A percentile compares a stretch with the other conserved stretches of the same genome.
Evolutionary conservation across 2,329 filamentous ascomycete species (phyloP).

Genomic region (Trichoderma hamatum): DNA sequence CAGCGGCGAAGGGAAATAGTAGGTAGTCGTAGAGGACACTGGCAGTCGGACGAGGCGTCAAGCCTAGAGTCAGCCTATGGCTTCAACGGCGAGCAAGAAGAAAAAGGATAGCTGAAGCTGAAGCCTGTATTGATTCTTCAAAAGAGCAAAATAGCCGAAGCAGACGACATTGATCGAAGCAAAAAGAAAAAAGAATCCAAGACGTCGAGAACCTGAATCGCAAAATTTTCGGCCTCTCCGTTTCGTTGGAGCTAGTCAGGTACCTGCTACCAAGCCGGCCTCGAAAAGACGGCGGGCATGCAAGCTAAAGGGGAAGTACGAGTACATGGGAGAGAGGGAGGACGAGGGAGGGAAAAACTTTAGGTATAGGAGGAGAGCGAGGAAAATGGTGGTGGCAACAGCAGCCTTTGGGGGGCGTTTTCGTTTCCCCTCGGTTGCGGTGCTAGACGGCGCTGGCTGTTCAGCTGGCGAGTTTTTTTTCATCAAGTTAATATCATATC

Average conservation of each 20-base stretch:
- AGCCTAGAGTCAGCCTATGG: background rate
- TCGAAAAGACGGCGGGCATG: background rate
- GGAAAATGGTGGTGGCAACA: conserved; percentile 1
- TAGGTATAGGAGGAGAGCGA: background rate
- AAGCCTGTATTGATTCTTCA: background rate
- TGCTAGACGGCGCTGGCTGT: background rate
- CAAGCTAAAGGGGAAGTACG: background rate
- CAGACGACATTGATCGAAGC: background rate
- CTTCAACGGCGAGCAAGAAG: background rate
- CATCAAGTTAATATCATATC: background rate
- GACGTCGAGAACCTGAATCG: background rate
- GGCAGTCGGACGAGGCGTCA: background rate
- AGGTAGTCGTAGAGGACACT: background rate
- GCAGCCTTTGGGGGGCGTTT: conserved; percentile 7
- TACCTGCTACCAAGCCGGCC: conserved; percentile 4
- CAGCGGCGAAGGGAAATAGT: background rate
- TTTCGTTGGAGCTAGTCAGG: background rate
- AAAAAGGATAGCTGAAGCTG: background rate
- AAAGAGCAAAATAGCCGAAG: background rate
- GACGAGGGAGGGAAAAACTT: background rate
- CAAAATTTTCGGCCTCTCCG: conserved; percentile 5
- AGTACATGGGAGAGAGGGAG: background rate
- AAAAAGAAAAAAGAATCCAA: background rate
- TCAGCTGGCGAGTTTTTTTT: background rate
- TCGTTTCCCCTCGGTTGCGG: conserved; percentile 2